Evolutionary conservation across 805 yeast genomes (phyloP).

Genomic region (Ogataea paradorogensis): DNA sequence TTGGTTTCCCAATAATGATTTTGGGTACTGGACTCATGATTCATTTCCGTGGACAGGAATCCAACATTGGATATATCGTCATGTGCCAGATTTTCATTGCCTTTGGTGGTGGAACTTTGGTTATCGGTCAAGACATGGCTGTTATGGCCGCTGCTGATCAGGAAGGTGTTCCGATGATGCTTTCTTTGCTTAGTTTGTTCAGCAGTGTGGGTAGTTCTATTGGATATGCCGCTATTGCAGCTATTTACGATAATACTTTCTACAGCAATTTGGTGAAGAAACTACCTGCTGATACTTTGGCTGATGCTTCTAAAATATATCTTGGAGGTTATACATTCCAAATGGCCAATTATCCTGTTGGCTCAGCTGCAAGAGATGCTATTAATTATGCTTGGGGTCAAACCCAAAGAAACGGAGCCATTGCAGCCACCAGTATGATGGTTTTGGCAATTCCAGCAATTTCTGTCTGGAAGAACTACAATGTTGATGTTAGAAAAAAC

Average conservation of each 20-base stretch:
- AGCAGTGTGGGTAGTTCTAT: conserved; percentile 38
- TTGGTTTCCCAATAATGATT: conserved; percentile 23
- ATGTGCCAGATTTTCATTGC: conserved; percentile 37
- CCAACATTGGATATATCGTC: conserved; percentile 23
- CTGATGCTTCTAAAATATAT: conserved; percentile 15
- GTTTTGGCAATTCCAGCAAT: conserved; percentile 25
- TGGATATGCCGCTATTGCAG: conserved; percentile 40
- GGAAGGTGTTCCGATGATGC: conserved; percentile 40
- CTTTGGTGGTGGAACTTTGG: conserved; percentile 39
- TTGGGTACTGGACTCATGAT: conserved; percentile 28
- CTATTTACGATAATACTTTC: conserved; percentile 35
- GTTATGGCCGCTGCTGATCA: conserved; percentile 39
- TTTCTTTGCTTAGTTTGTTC: conserved; percentile 36
- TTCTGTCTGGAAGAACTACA: conserved; percentile 29
- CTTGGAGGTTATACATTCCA: conserved; percentile 25
- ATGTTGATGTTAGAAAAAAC: conserved; percentile 22
- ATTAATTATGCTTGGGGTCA: conserved; percentile 28
- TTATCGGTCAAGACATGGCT: conserved; percentile 32
- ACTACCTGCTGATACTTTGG: conserved; percentile 28
- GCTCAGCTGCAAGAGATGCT: conserved; percentile 26
- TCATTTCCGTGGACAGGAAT: conserved; percentile 24
- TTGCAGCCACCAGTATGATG: conserved; percentile 27
- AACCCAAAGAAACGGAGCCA: conserved; percentile 24
- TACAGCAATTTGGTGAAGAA: conserved; percentile 22
- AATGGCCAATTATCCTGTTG: conserved; percentile 22